These are phyloP conservation scores for Leishmania braziliensis DNA, from an alignment of 208 protist genomes.

Conservation along the genomic window DNA sequence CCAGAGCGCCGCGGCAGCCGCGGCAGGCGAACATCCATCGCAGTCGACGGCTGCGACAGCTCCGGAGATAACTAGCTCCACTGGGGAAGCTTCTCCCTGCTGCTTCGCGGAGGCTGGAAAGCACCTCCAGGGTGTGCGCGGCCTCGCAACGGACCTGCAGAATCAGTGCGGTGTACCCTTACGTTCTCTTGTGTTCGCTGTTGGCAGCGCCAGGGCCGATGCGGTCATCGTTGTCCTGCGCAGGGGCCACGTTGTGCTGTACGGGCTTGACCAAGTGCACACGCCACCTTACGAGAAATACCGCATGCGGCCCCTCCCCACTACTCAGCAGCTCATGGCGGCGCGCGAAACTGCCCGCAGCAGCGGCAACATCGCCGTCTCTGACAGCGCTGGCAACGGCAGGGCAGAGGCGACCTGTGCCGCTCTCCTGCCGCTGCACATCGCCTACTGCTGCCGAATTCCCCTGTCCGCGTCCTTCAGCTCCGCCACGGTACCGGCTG, in stretches of 20 bases:
- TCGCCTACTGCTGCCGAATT: slow-evolving; percentile 54
- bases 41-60: not conserved
- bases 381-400: not conserved
- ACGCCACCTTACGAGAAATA: slow-evolving; percentile 46
- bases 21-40: slow-evolving; percentile 16
- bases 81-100: slow-evolving; percentile 3
- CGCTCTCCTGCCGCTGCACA: slow-evolving; percentile 57
- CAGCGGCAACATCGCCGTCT: not conserved
- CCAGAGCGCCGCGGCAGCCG: slow-evolving; percentile 8
- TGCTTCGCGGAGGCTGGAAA: slow-evolving; percentile 19
- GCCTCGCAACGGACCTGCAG: not conserved
- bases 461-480: not conserved
- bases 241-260: slow-evolving; percentile 54
- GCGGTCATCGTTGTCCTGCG: slow-evolving; percentile 55
- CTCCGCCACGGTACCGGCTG: not conserved
- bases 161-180: not conserved
- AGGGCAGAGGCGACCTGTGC: slow-evolving; percentile 44
- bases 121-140: not conserved
- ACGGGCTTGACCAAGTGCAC: slow-evolving; percentile 35
- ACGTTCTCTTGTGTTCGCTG: slow-evolving; percentile 41
- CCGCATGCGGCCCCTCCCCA: slow-evolving; percentile 42
- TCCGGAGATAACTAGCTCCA: not conserved
- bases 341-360: not conserved
- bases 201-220: slow-evolving; percentile 48
- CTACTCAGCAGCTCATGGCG: slow-evolving; percentile 24